These are phyloP conservation scores for Allium fistulosum DNA, from an alignment of 106 monocot species.

Conservation along the genomic window DNA sequence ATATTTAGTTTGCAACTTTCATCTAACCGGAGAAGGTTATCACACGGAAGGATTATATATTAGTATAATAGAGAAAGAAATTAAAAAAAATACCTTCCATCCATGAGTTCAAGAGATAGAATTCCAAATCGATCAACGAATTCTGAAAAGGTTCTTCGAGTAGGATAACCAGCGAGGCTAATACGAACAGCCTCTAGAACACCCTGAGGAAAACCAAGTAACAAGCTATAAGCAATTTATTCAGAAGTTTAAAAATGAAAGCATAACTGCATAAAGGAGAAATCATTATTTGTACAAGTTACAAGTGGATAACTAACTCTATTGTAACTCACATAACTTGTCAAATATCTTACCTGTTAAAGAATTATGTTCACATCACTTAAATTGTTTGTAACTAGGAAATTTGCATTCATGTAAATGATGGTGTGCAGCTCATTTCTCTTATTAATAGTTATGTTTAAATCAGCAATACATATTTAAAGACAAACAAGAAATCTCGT, in stretches of 20 bases:
- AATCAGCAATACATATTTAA: background rate
- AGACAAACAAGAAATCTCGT: background rate
- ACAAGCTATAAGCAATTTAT: too few relatives aligned
- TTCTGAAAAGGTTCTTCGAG: slow-evolving; percentile 70
- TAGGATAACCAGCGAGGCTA: slow-evolving; percentile 93
- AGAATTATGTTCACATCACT: background rate
- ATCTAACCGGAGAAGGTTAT: background rate
- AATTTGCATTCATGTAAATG: background rate
- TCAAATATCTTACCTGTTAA: too few relatives aligned
- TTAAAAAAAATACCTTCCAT: slow-evolving; percentile 35
- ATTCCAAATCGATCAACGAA: slow-evolving; percentile 91
- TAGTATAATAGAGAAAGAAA: slow-evolving; percentile 1
- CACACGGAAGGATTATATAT: background rate
- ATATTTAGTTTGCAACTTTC: too few relatives aligned
- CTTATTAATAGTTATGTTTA: background rate
- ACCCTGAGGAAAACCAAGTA: slow-evolving; percentile 36
- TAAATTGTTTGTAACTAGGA: background rate
- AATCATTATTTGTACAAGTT: too few relatives aligned
- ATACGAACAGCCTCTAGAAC: slow-evolving; percentile 90
- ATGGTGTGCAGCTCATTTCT: background rate
- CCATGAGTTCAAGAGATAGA: slow-evolving; percentile 42
- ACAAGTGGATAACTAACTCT: too few relatives aligned
- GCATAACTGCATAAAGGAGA: too few relatives aligned
- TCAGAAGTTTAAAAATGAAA: too few relatives aligned
- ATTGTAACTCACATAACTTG: too few relatives aligned